Evolutionary conservation across 2,329 filamentous ascomycete genomes (phyloP), one percentile per base, ranked within the genome.

Genomic region (Monosporascus sp.): DNA sequence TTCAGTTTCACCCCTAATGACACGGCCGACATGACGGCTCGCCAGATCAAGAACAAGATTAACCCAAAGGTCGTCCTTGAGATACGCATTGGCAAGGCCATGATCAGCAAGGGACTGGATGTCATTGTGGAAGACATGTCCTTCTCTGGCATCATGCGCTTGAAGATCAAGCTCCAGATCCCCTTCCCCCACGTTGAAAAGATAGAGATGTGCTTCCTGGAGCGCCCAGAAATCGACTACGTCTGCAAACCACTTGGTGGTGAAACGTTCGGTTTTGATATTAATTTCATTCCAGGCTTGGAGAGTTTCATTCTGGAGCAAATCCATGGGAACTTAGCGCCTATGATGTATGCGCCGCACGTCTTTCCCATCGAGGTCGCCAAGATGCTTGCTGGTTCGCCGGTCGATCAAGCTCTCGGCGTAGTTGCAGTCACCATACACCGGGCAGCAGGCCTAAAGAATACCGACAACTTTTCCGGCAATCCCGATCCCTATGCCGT

Each of bases 1-100:
- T 99, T 99, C 73, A 97, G 93, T 79, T 99, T 99, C 75, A 97
- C 90, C 0, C 94, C 94, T 36, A 97, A 94, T 61, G 95, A 99
- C 71, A 89, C 84, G 3, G 86, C 89, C 61, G 94, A 99, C 71
- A 84, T 99, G 81, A 99, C 94, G 2, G 79, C 87, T 2, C 85
- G 88, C 56, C 94, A 99, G 71, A 75, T 97, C 66, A 93, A 90
- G 77, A 91, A 92, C 78, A 97, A 96, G 78, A 83, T 97, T 71
- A 97, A 99, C 68, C 94, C 94, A 52, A 99, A 97, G 74, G 80
- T 99, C 53, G 90, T 97, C 11, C 83, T 99, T 26, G 94, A 99
- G 70, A 91, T 99, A 52, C 86, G 94, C 59, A 81, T 99, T 51
- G 94, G 94, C 56, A 97, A 97, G 71, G 94, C 91, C 61, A 87